Evolutionary conservation across 2,329 filamentous ascomycete genomes (phyloP).

Genomic region (Biscogniauxia sp.): DNA sequence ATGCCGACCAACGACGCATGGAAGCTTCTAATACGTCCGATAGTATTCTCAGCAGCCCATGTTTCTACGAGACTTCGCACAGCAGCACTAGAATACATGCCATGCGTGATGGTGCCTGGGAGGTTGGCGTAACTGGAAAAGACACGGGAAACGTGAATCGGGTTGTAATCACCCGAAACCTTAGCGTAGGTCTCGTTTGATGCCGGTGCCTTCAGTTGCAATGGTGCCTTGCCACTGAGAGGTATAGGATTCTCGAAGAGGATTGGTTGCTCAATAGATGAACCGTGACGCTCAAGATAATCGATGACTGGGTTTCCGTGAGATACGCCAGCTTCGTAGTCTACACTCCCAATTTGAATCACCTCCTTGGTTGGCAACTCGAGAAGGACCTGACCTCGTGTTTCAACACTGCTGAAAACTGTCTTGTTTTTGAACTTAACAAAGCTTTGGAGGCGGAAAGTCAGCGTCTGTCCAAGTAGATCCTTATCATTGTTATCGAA

Average conservation of each 20-base stretch:
- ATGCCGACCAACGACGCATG: constrained; percentile 96
- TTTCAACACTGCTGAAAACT: constrained; percentile 88
- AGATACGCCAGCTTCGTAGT: constrained; percentile 87
- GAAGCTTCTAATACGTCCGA: constrained; percentile 95
- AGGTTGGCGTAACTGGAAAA: constrained; percentile 96
- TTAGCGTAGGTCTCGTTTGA: constrained; percentile 98
- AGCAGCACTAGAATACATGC: constrained; percentile 98
- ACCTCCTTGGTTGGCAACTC: constrained; percentile 96
- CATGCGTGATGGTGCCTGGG: constrained; percentile 95
- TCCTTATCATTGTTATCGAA: constrained; percentile 77
- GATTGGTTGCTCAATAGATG: constrained; percentile 91
- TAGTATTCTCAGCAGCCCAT: constrained; percentile 98
- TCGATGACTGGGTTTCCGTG: constrained; percentile 97
- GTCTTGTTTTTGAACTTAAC: constrained; percentile 93
- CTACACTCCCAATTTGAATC: constrained; percentile 94
- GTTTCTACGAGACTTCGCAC: constrained; percentile 96
- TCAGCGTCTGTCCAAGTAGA: constrained; percentile 87
- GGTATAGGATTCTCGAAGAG: constrained; percentile 98
- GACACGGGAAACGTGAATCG: constrained; percentile 95
- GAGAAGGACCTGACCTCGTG: constrained; percentile 84
- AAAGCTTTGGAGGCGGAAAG: constrained; percentile 91
- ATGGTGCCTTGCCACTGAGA: constrained; percentile 84
- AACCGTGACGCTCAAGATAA: constrained; percentile 88
- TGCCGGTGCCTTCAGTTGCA: constrained; percentile 84
- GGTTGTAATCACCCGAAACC: constrained; percentile 97